Evolutionary conservation across 371 early-diverging fungal genomes (phyloP).

Genomic region (Dichotomocladium elegans): DNA sequence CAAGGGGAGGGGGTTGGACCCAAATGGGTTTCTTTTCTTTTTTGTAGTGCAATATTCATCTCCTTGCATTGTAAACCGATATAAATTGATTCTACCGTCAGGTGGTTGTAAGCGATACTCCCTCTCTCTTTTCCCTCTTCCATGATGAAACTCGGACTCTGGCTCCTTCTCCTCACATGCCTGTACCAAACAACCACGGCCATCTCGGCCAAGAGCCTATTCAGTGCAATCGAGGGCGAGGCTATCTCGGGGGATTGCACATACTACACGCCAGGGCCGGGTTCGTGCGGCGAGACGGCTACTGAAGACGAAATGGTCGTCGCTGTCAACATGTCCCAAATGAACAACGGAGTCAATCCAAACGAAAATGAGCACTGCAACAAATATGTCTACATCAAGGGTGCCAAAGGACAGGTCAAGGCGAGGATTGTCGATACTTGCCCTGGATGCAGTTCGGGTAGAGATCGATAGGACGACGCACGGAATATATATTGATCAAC

Average conservation of each 20-base stretch:
- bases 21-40: no score
- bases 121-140: no score
- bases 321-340: conserved; percentile 32
- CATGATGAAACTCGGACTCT: no score
- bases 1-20: no score
- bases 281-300: conserved; percentile 34
- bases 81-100: no score
- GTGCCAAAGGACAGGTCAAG: conserved; percentile 15
- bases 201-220: neutral
- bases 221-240: neutral
- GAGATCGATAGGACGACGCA: neutral
- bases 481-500: neutral
- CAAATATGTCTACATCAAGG: conserved; percentile 24
- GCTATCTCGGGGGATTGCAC: conserved; percentile 18
- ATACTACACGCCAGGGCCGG: conserved; percentile 30
- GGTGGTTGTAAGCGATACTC: no score
- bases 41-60: no score
- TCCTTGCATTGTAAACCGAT: no score
- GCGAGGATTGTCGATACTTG: conserved; percentile 40
- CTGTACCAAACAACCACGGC: neutral
- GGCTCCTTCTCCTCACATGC: neutral
- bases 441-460: conserved; percentile 32
- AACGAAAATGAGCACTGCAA: conserved; percentile 31
- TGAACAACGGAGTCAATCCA: conserved; percentile 42
- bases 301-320: conserved; percentile 28